phyloP scores from a whole-genome alignment of 2,329 filamentous ascomycete species.

The Cladosporium phlei region DNA sequence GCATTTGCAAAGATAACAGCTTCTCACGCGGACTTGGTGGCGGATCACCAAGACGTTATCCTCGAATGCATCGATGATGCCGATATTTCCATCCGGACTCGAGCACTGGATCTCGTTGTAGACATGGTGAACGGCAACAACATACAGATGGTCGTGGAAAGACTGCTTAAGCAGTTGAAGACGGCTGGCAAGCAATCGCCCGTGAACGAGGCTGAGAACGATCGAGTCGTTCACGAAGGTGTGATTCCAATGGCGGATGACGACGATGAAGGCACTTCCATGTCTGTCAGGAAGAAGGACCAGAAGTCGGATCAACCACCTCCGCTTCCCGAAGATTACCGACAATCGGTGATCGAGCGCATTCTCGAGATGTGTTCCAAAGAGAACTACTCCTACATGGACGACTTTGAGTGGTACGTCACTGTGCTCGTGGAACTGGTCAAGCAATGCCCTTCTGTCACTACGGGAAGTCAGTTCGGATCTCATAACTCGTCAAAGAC shows the following conservation, averaged over 20 bases:
- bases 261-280: constrained; percentile 54
- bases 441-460: constrained; percentile 56
- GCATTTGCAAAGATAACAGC: constrained; percentile 92
- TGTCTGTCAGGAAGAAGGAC: constrained; percentile 49
- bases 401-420: constrained; percentile 97
- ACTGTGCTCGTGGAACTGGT: constrained; percentile 83
- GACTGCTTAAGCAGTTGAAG: constrained; percentile 76
- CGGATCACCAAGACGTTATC: constrained; percentile 92
- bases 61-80: constrained; percentile 92
- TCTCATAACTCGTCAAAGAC: constrained; percentile 8
- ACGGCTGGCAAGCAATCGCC: constrained; percentile 58
- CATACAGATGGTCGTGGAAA: constrained; percentile 74
- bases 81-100: constrained; percentile 91
- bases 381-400: constrained; percentile 78
- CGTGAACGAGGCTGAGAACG: constrained; percentile 42
- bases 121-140: constrained; percentile 92
- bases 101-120: constrained; percentile 84
- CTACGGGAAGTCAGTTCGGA: constrained; percentile 16
- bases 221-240: constrained; percentile 39
- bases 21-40: constrained; percentile 82
- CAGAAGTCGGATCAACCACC: constrained; percentile 47
- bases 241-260: constrained; percentile 50
- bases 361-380: constrained; percentile 86
- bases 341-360: constrained; percentile 71
- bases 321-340: constrained; percentile 80